Base-by-base conservation (phyloP, 805 yeast species). In the Candida loeiensis region DNA sequence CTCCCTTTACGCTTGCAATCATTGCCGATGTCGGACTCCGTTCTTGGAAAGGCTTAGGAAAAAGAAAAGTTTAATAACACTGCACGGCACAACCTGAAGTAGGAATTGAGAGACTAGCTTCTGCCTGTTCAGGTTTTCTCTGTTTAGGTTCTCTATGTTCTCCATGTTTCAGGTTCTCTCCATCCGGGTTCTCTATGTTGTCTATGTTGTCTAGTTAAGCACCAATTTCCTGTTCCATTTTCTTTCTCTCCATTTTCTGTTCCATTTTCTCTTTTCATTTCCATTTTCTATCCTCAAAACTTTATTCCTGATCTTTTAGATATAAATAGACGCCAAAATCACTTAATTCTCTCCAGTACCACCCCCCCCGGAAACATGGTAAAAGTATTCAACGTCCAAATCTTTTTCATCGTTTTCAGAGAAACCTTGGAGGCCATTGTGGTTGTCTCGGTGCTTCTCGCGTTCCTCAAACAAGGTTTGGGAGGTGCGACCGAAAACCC, bases 391-490 rank as follows among this genome's bases (percentile, higher is more conserved):
- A 53, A 54, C 48, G 58, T 54, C 15, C 58, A 53, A 39, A 48
- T 55, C 30, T 55, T 54, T 49, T 55, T 55, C 28, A 49, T 55
- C 38, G 56, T 51, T 19, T 51, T 55, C 41, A 49, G 59, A 50
- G 60, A 55, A 39, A 38, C 58, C 12, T 45, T 55, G 43, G 60
- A 55, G 45, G 60, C 58, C 16, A 46, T 54, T 29, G 47, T 55
- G 26, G 56, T 55, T 30, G 58, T 55, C 27, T 55, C 60, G 9
- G 59, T 55, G n/a, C 52, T 55, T 20, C 47, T 55, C 45, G 60
- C 60, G 27, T 55, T 55, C 41, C 44, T 55, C 41, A 55, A 55
- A 44, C 60, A 55, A 43, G 60, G 60, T 42, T 47, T 55, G 11
- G 58, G 58, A 20, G 53, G 52, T 4, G 43, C 51, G 28, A 43